These are phyloP conservation scores for Viola pubescens DNA, from an alignment of 441 rosid genomes.

Conservation along the genomic window DNA sequence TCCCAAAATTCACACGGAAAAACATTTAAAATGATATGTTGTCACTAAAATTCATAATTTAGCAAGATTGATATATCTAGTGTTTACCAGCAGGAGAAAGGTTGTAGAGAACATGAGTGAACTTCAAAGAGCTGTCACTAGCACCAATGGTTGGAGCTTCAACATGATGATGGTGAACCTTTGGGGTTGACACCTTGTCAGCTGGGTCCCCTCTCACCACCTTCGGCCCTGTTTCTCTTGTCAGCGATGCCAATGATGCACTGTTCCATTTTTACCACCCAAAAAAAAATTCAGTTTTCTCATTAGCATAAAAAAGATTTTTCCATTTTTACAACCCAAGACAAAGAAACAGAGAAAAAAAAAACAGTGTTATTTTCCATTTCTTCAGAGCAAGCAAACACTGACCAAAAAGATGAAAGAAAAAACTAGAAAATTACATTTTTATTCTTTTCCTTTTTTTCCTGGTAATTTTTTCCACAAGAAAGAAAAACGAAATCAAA, in stretches of 20 bases:
- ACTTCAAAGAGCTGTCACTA: slow-evolving; percentile 75
- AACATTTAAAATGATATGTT: not conserved
- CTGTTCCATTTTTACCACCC: slow-evolving; percentile 24
- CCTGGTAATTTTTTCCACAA: too few relatives aligned
- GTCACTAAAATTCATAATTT: too few relatives aligned
- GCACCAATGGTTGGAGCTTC: slow-evolving; percentile 38
- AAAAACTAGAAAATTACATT: too few relatives aligned
- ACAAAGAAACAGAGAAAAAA: not conserved
- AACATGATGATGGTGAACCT: slow-evolving; percentile 39
- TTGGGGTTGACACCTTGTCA: slow-evolving; percentile 39
- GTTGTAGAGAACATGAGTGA: slow-evolving; percentile 82
- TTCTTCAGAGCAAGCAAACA: too few relatives aligned
- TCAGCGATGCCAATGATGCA: slow-evolving; percentile 89
- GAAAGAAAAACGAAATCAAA: too few relatives aligned
- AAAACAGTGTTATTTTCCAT: not conserved
- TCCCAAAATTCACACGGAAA: too few relatives aligned
- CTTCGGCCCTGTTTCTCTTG: slow-evolving; percentile 74
- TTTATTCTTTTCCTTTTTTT: too few relatives aligned
- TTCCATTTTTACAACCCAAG: not conserved
- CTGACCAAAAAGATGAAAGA: too few relatives aligned
- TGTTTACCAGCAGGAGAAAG: slow-evolving; percentile 76
- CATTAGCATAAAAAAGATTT: not conserved
- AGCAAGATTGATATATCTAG: too few relatives aligned
- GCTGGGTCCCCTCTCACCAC: slow-evolving; percentile 86
- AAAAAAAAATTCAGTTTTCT: not conserved